Base-by-base conservation (phyloP, 768 basidiomycete species). In the Phanerochaete carnosa region DNA sequence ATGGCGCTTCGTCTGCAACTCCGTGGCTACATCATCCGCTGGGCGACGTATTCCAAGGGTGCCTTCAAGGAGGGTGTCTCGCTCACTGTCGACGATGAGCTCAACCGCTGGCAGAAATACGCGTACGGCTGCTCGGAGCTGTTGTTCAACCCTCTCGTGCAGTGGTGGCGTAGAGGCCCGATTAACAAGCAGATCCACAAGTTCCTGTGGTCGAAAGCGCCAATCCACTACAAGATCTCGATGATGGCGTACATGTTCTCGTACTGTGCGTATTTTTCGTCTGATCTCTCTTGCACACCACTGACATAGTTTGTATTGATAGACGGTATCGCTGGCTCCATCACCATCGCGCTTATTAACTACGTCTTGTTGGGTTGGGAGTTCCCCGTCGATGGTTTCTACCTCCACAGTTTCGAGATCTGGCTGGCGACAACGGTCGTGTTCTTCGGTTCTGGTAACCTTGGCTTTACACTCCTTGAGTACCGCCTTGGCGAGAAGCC, bases 61-160 rank as follows among this genome's bases (percentile, higher is more conserved):
- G 88, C 82, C 5, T 95, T 95, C 79, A 90, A 94, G 75, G 94
- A 96, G 72, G 94, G 94, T 62, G 94, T 96, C 19, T 91, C 89
- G 0, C 79, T 96, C 19, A 94, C 94, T 0, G 86, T 87, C 50
- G 92, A 94, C 60, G 94, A 96, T 67, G 94, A 96, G 73, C 76
- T 95, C 15, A 95, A 94, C 68, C 76, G 94, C 5, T 96, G 94
- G 94, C 91, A 95, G 65, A 96, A 95, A 72, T 92, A 91, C 66
- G 81, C 89, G 0, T 92, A 89, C 72, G 90, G 86, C 3, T 88
- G 85, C 68, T 86, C 82, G 68, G 89, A 90, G 65, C 64, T 75
- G 55, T 60, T 95, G 58, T 95, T 95, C 83, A 88, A 94, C 70
- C 95, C 94, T 0, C 60, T 95, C 62, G 81, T 82, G 47, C 75